phyloP scores from a whole-genome alignment of 176 grass and related monocot genomes.

The Eremochloa ophiuroides region DNA sequence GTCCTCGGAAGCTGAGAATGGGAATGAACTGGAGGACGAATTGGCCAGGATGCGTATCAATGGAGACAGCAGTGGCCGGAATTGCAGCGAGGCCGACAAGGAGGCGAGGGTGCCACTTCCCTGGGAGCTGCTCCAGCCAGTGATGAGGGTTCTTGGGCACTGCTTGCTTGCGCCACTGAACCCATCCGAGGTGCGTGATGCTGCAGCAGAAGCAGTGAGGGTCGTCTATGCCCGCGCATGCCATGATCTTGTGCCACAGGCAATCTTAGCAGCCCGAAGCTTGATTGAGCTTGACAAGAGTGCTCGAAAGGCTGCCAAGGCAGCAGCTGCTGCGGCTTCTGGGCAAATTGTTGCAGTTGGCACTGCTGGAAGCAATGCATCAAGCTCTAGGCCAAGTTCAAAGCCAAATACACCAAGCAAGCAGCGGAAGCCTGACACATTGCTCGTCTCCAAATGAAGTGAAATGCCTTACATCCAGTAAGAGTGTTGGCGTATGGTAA shows the following conservation, averaged over 20 bases:
- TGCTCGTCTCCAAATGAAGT: conserved; percentile 68
- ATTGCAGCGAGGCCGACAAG: conserved; percentile 40
- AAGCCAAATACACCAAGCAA: conserved; percentile 91
- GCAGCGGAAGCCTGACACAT: conserved; percentile 57
- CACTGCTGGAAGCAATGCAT: conserved; percentile 42
- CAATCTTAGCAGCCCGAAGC: conserved; percentile 82
- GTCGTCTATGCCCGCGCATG: conserved; percentile 82
- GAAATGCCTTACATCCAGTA: conserved; percentile 6
- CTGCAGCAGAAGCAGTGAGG: conserved; percentile 61
- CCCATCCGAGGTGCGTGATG: conserved; percentile 64
- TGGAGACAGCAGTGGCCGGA: conserved; percentile 23
- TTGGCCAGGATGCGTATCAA: conserved; percentile 21
- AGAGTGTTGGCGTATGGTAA: conserved; percentile 17
- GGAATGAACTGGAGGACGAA: conserved; percentile 42
- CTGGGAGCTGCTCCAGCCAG: conserved; percentile 91
- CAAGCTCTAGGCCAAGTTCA: conserved; percentile 56
- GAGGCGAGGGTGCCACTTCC: conserved; percentile 78
- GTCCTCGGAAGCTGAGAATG: conserved; percentile 51
- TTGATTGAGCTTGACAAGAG: conserved; percentile 93
- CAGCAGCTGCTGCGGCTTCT: neutral
- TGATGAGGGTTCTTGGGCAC: conserved; percentile 90
- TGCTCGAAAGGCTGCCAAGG: conserved; percentile 52
- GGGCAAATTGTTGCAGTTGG: conserved; percentile 1
- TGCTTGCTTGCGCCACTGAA: conserved; percentile 85
- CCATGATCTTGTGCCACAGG: conserved; percentile 83